Evolutionary conservation across 2,329 filamentous ascomycete species (phyloP).

Genomic region (Aspergillus pseudotamarii): DNA sequence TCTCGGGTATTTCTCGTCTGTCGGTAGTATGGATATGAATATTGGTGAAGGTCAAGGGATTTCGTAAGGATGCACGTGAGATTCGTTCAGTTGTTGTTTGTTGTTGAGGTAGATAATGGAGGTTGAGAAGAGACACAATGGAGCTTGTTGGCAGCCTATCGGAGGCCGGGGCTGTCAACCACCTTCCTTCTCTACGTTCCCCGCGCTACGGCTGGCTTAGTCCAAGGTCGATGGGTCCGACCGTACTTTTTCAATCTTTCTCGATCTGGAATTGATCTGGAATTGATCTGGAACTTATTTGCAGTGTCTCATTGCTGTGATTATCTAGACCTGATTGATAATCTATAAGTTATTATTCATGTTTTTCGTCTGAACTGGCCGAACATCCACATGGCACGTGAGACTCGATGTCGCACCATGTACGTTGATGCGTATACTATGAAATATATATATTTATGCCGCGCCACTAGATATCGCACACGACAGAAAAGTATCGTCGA

Average conservation of each 20-base stretch:
- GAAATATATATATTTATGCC: neutral
- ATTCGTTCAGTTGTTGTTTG: constrained; percentile 1
- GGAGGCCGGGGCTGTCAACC: constrained; percentile 16
- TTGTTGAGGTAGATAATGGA: constrained; percentile 5
- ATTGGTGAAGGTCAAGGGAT: neutral
- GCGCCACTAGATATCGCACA: neutral
- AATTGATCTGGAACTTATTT: neutral
- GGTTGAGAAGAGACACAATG: constrained; percentile 8
- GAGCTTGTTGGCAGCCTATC: constrained; percentile 18
- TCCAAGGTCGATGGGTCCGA: constrained; percentile 5
- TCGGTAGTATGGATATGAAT: neutral
- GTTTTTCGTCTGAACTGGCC: neutral
- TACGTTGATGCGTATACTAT: neutral
- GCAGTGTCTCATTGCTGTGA: neutral
- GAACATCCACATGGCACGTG: neutral
- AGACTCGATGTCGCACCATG: neutral
- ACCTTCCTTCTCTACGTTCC: constrained; percentile 8
- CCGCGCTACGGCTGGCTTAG: constrained; percentile 13
- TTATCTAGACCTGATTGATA: neutral
- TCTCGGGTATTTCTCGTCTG: neutral
- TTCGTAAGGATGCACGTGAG: neutral
- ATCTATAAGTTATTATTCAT: neutral
- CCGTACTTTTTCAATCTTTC: neutral
- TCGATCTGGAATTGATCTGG: neutral
- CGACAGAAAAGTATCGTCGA: neutral